phyloP scores from a whole-genome alignment of 768 basidiomycete species.

The Austroboletus eburneus region DNA sequence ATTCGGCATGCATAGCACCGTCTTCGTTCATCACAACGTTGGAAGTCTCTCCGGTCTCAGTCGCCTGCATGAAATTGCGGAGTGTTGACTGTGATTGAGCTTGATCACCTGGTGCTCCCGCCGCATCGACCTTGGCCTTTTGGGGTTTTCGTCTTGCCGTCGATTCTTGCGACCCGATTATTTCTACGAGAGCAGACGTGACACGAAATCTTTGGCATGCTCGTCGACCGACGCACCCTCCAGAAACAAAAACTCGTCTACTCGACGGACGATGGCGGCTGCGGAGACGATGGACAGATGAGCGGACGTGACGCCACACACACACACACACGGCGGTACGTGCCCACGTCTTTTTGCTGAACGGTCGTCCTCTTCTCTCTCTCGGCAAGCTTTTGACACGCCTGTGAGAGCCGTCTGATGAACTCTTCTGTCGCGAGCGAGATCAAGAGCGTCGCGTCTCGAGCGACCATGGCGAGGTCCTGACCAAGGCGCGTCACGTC shows the following conservation, averaged over 20 bases:
- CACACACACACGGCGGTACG: slow-evolving; percentile 17
- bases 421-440: slow-evolving; percentile 88
- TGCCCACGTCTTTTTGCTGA: slow-evolving; percentile 78
- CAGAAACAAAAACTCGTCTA: slow-evolving; percentile 74
- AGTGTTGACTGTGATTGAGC: slow-evolving; percentile 36
- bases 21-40: slow-evolving; percentile 56
- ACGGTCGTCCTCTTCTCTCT: slow-evolving; percentile 71
- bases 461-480: slow-evolving; percentile 74
- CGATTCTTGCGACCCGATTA: slow-evolving; percentile 52
- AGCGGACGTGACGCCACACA: not conserved
- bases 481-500: slow-evolving; percentile 23
- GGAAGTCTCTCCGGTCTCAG: slow-evolving; percentile 16
- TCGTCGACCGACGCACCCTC: slow-evolving; percentile 46
- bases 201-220: not conserved
- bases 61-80: slow-evolving; percentile 44
- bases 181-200: slow-evolving; percentile 37
- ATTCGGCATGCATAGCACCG: slow-evolving; percentile 51
- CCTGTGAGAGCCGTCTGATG: slow-evolving; percentile 67
- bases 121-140: slow-evolving; percentile 25
- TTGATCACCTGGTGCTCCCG: slow-evolving; percentile 7
- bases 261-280: slow-evolving; percentile 62
- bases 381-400: slow-evolving; percentile 65
- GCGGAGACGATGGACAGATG: not conserved
- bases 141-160: slow-evolving; percentile 41
- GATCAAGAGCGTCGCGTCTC: slow-evolving; percentile 75